A percentile compares a stretch with the other conserved stretches of the same genome.
Conservation (phyloP, 192 early-diverging fungal genomes). For the Entomortierella parvispora region DNA sequence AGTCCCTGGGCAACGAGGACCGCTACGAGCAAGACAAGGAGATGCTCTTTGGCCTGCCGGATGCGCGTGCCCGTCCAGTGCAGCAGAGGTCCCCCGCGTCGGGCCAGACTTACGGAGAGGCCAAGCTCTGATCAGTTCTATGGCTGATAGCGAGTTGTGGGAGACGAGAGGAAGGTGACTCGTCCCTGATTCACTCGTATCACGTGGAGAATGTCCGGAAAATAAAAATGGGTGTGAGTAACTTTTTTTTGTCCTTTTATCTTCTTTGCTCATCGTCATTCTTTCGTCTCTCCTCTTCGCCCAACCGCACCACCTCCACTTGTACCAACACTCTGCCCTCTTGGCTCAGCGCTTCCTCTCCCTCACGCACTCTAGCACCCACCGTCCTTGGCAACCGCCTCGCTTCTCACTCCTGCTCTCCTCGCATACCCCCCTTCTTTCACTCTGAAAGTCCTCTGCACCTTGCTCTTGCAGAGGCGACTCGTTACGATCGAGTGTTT, state of each 20-base stretch:
- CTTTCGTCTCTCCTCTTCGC: neutral
- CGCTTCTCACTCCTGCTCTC: too few species aligned
- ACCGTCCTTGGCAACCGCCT: too few species aligned
- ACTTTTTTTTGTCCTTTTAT: neutral
- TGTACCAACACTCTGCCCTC: neutral
- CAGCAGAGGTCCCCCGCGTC: neutral
- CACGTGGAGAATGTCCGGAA: too few species aligned
- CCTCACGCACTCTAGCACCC: neutral
- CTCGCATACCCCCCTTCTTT: too few species aligned
- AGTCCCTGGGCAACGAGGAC: slow-evolving; percentile 29
- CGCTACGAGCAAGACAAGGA: slow-evolving; percentile 36
- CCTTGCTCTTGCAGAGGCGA: too few species aligned
- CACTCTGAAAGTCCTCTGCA: too few species aligned
- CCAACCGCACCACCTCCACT: neutral
- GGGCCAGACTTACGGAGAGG: slow-evolving; percentile 15
- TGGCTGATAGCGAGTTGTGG: too few species aligned
- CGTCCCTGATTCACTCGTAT: too few species aligned
- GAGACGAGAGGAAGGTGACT: too few species aligned
- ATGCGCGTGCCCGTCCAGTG: slow-evolving; percentile 16
- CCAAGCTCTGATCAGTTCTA: slow-evolving; percentile 15
- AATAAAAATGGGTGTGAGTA: too few species aligned
- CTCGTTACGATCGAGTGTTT: too few species aligned
- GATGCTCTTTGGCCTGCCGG: slow-evolving; percentile 40
- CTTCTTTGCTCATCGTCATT: neutral
- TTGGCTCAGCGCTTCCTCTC: neutral